Conservation (phyloP, 192 early-diverging fungal genomes). For the Piromyces finnis region DNA sequence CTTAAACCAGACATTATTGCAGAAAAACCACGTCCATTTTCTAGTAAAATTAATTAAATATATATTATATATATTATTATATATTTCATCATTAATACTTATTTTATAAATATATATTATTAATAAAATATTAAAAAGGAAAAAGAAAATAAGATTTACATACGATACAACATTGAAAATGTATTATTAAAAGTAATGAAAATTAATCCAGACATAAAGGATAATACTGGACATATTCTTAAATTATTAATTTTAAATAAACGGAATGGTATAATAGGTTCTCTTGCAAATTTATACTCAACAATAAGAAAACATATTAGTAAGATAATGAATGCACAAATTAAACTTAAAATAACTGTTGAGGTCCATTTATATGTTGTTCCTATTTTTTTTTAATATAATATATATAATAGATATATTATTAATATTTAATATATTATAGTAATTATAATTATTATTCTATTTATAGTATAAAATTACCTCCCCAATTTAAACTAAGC, state of each 20-base stretch:
- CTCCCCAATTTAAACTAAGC: neutral
- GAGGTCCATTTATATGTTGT: neutral
- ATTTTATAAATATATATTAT: too few species aligned
- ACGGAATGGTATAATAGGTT: constrained; percentile 32
- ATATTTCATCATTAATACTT: too few species aligned
- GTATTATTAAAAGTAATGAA: neutral
- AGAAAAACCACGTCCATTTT: neutral
- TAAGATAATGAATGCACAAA: constrained; percentile 25
- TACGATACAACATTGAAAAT: neutral
- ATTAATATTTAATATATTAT: too few species aligned
- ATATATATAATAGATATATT: too few species aligned
- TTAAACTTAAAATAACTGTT: neutral
- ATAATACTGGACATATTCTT: neutral
- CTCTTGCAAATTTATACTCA: constrained; percentile 38
- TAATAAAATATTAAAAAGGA: too few species aligned
- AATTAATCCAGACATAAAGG: neutral
- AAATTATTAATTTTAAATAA: neutral
- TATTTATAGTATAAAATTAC: too few species aligned
- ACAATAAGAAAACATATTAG: constrained; percentile 30
- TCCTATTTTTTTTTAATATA: neutral
- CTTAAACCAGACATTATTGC: neutral
- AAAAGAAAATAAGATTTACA: too few species aligned
- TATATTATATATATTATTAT: too few species aligned
- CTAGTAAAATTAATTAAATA: neutral
- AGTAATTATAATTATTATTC: too few species aligned